Base-by-base conservation (phyloP, 768 basidiomycete genomes). In the Amanita pseudoporphyria region DNA sequence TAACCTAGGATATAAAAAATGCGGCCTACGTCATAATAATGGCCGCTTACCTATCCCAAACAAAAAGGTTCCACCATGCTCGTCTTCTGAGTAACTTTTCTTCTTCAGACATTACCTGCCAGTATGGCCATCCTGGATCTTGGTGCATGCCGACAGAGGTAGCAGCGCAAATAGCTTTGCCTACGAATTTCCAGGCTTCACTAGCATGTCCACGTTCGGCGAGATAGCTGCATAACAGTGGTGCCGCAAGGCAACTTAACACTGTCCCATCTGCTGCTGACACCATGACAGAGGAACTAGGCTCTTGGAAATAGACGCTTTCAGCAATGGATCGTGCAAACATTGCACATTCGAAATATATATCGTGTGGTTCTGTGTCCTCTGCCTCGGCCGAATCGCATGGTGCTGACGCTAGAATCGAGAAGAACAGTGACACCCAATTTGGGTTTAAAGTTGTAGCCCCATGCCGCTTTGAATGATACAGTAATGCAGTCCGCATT, bases 381-480 rank as follows among this genome's bases (percentile, higher is more conserved):
- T 42, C 40, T 1, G 39, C 64, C 26, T 56, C 55, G 32, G 53
- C 19, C 30, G 28, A 30, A 49, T 16, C 19, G 19, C 30, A 56
- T 5, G 72, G 71, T 6, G 71, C 64, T 35, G 67, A 65, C 9
- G 75, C 73, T 37, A 77, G 61, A 31, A 76, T 64, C 13, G 74
- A 65, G 53, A 74, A 78, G n/a, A 78, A 52, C 1, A 79, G 67
- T 16, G 64, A 67, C 13, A 78, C 58, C 74, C 74, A 78, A 57
- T 76, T 68, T 14, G 71, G 64, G 53, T 77, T 78, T 56, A 76
- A 63, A 43, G 70, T 66, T 18, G 67, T 58, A 51, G 60, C 62
- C 21, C 56, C 58, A n/a, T 55, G 55, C 47, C 55, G 56, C 19
- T 59, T 12, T 10, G 46, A 26, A 7, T 35, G 57, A 42, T 66